Evolutionary conservation across 129 eudicot species (phyloP).

Genomic region (Calendula officinalis): DNA sequence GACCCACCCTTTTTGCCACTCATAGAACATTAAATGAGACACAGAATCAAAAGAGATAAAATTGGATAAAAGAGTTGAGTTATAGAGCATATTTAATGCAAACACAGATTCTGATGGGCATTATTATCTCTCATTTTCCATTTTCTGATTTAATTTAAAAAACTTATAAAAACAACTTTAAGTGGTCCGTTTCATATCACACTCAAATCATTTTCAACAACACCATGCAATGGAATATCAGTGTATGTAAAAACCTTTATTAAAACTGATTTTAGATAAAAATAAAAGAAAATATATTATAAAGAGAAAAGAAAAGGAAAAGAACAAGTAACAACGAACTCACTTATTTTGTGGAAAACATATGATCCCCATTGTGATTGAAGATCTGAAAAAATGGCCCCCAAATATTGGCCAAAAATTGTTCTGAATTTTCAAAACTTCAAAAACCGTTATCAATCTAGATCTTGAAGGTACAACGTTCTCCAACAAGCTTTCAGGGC

Average conservation of each 20-base stretch:
- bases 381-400: constrained; percentile 43
- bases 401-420: constrained; percentile 70
- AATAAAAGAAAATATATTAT: too few species aligned
- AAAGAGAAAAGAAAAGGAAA: neutral
- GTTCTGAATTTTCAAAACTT: constrained; percentile 72
- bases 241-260: constrained; percentile 10
- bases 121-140: constrained; percentile 10
- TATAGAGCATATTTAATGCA: constrained; percentile 14
- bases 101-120: constrained; percentile 8
- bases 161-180: constrained; percentile 14
- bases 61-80: constrained; percentile 10
- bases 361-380: constrained; percentile 61
- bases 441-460: constrained; percentile 69
- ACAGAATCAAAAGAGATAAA: neutral
- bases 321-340: constrained; percentile 35
- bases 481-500: constrained; percentile 41
- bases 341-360: constrained; percentile 53
- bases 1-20: constrained; percentile 11
- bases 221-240: constrained; percentile 23
- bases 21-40: constrained; percentile 5
- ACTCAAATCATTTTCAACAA: constrained; percentile 33
- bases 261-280: constrained; percentile 6
- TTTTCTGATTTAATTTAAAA: constrained; percentile 1
- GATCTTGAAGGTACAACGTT: constrained; percentile 54
- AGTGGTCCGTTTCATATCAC: constrained; percentile 31